Percentiles rank a stretch among this genome's conserved stretches.
Evolutionary conservation across 2,329 filamentous ascomycete genomes (phyloP).

Genomic region (Leptographium radiaticola): DNA sequence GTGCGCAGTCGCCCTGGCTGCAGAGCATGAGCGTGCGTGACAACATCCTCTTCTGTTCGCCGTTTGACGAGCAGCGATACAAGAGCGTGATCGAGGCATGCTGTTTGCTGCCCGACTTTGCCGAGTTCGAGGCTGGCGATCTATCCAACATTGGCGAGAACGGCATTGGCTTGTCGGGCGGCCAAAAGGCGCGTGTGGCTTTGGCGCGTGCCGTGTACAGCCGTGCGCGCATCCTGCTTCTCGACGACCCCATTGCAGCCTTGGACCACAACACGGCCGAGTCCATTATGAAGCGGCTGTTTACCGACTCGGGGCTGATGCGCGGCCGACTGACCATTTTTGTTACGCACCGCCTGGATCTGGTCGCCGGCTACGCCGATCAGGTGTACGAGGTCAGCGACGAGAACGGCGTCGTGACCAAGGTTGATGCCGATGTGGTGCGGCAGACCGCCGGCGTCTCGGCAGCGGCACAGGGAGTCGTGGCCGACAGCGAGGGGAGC

Average conservation of each 20-base stretch:
- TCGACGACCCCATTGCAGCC: conserved; percentile 52
- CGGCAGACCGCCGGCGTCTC: conserved; percentile 19
- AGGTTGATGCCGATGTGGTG: conserved; percentile 4
- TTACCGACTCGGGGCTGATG: conserved; percentile 24
- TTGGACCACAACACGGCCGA: conserved; percentile 49
- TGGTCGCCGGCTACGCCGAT: conserved; percentile 59
- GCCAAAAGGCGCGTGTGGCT: conserved; percentile 49
- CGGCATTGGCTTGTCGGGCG: conserved; percentile 49
- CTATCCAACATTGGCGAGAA: conserved; percentile 48
- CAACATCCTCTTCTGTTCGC: conserved; percentile 49
- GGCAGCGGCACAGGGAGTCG: conserved; percentile 16
- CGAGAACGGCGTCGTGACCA: conserved; percentile 32
- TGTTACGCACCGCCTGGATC: conserved; percentile 67
- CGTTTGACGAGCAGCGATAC: conserved; percentile 42
- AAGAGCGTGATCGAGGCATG: conserved; percentile 47
- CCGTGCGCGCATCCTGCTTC: conserved; percentile 38
- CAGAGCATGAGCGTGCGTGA: conserved; percentile 53
- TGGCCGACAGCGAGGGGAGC: conserved; percentile 15
- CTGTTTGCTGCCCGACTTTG: conserved; percentile 41
- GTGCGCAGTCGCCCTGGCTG: conserved; percentile 50
- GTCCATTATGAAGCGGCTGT: conserved; percentile 46
- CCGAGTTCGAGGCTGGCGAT: conserved; percentile 43
- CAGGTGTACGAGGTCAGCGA: conserved; percentile 60
- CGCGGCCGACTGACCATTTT: conserved; percentile 59
- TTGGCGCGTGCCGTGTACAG: conserved; percentile 52